Conservation (phyloP, 75 land plant species). For the Cupressus sempervirens region DNA sequence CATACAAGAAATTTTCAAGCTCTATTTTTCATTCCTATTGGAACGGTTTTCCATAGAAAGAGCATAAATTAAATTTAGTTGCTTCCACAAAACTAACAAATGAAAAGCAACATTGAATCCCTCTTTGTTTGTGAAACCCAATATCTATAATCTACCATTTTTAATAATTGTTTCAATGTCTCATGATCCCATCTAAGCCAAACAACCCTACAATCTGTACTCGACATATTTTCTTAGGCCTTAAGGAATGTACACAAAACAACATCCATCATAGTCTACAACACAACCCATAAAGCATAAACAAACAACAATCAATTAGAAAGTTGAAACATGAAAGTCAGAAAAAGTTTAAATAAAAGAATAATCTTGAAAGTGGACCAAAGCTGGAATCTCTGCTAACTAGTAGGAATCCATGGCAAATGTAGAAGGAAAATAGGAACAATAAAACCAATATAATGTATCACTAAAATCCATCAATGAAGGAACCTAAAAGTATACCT, state of each 20-base stretch:
- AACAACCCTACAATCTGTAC: background rate
- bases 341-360: no score
- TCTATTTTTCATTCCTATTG: no score
- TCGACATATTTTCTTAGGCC: background rate
- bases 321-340: background rate
- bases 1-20: no score
- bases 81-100: background rate
- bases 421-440: no score
- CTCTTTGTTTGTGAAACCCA: background rate
- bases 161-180: no score
- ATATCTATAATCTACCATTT: background rate
- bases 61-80: background rate
- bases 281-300: background rate
- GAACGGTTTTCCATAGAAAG: no score
- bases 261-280: background rate
- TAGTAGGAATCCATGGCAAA: background rate
- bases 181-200: background rate
- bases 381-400: background rate
- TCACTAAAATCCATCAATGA: no score
- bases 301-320: background rate
- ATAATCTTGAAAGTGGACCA: background rate
- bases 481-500: no score
- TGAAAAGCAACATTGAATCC: background rate
- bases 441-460: no score
- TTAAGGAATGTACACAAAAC: background rate